phyloP scores from a whole-genome alignment of 371 early-diverging fungal genomes.

The Coemansia sp. region DNA sequence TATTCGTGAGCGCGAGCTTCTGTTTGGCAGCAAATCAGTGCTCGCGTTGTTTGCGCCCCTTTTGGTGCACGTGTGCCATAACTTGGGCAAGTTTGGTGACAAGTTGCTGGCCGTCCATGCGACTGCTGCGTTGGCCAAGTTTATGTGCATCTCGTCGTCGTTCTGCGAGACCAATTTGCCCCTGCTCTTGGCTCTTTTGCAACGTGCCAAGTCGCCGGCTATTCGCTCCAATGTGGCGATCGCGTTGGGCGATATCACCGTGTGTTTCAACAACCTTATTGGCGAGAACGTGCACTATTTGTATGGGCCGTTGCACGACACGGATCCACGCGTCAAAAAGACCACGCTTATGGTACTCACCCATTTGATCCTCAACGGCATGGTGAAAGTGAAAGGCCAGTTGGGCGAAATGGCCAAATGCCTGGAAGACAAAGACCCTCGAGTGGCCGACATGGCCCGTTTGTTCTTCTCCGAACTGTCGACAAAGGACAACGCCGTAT shows the following conservation, averaged over 20 bases:
- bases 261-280: constrained; percentile 91
- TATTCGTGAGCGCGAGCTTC: constrained; percentile 87
- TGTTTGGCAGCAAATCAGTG: constrained; percentile 75
- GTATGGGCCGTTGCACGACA: constrained; percentile 83
- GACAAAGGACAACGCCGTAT: constrained; percentile 94
- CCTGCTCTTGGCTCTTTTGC: constrained; percentile 84
- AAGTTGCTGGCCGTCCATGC: constrained; percentile 79
- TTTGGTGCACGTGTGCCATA: constrained; percentile 74
- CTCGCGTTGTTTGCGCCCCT: constrained; percentile 80
- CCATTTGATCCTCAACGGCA: constrained; percentile 94
- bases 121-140: constrained; percentile 82
- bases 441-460: constrained; percentile 87
- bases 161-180: constrained; percentile 92
- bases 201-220: constrained; percentile 73
- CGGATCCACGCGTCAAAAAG: constrained; percentile 78
- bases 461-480: constrained; percentile 94
- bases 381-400: constrained; percentile 98
- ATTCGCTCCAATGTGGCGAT: constrained; percentile 88
- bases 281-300: constrained; percentile 90
- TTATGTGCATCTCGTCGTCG: constrained; percentile 92
- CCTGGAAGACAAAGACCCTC: constrained; percentile 79
- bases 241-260: constrained; percentile 94
- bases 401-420: constrained; percentile 96
- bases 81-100: constrained; percentile 76
- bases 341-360: constrained; percentile 97